Conservation (phyloP, 2,329 filamentous ascomycete species). For the Apiospora kogelbergensis region DNA sequence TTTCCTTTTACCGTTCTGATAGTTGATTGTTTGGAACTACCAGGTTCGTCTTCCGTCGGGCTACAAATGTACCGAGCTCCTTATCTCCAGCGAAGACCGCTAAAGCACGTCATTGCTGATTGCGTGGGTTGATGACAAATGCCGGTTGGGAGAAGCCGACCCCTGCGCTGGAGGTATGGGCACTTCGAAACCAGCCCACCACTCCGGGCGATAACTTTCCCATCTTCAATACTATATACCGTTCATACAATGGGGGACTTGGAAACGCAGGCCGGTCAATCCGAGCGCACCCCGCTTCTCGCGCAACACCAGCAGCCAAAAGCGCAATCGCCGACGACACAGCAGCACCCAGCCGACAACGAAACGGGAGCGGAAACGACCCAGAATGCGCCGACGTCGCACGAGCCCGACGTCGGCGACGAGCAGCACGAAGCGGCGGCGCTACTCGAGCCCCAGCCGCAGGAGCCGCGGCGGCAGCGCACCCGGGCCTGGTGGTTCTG, state of each 20-base stretch:
- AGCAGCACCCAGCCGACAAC: not conserved
- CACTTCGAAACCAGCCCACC: not conserved
- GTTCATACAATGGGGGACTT: not conserved
- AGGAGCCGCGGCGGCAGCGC: constrained; percentile 10
- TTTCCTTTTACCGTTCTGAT: too few species aligned
- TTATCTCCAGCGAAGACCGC: not conserved
- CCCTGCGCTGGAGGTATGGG: not conserved
- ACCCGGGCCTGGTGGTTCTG: constrained; percentile 33
- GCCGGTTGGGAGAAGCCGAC: not conserved
- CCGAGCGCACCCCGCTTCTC: constrained; percentile 7
- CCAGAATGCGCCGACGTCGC: not conserved
- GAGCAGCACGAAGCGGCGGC: constrained; percentile 21
- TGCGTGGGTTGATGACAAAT: not conserved
- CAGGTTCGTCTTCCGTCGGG: too few species aligned
- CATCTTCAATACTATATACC: not conserved
- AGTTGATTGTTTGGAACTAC: too few species aligned
- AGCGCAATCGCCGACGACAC: not conserved
- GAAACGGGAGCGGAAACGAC: not conserved
- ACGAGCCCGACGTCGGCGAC: not conserved
- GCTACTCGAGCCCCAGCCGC: constrained; percentile 20
- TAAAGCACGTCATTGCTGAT: constrained; percentile 5
- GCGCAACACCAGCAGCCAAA: not conserved
- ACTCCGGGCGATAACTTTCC: not conserved
- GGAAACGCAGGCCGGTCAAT: not conserved
- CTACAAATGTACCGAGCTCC: not conserved